phyloP scores from a whole-genome alignment of 768 basidiomycete species.

The Hygrocybe coccinea region DNA sequence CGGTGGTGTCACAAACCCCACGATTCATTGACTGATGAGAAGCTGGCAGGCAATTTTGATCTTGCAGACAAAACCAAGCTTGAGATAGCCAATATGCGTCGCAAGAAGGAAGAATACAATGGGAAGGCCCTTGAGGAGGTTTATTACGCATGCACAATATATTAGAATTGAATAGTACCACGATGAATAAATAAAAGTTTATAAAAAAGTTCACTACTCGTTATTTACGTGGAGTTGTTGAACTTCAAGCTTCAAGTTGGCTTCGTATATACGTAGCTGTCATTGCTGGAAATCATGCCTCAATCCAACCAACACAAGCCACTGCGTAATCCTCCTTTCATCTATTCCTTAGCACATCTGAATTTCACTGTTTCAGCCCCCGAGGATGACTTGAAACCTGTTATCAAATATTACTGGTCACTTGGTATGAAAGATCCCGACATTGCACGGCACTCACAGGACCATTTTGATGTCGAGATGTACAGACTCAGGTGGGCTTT shows the following conservation, averaged over 20 bases:
- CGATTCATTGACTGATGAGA: conserved; percentile 80
- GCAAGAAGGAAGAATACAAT: conserved; percentile 93
- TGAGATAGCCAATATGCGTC: conserved; percentile 75
- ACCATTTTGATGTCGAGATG: conserved; percentile 6
- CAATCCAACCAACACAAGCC: conserved; percentile 11
- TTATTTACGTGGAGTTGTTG: too few relatives aligned
- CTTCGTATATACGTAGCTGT: too few relatives aligned
- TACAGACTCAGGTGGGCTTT: conserved; percentile 7
- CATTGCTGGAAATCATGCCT: too few relatives aligned
- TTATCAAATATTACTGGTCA: conserved; percentile 7
- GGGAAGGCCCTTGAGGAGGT: too few relatives aligned
- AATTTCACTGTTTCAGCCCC: too few relatives aligned
- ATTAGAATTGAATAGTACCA: too few relatives aligned
- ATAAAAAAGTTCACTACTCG: too few relatives aligned
- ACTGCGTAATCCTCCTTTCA: conserved; percentile 1
- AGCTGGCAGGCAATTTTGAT: conserved; percentile 85
- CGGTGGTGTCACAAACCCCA: conserved; percentile 97
- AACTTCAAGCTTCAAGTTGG: too few relatives aligned
- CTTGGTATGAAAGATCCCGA: conserved; percentile 9
- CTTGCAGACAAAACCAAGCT: conserved; percentile 83
- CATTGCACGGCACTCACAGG: conserved; percentile 5
- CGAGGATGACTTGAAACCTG: not conserved
- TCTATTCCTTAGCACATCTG: not conserved
- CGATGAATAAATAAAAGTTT: too few relatives aligned
- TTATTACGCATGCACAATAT: too few relatives aligned